These are phyloP conservation scores for Fusarium sororula DNA, from an alignment of 2,329 filamentous ascomycete genomes.

Conservation along the genomic window DNA sequence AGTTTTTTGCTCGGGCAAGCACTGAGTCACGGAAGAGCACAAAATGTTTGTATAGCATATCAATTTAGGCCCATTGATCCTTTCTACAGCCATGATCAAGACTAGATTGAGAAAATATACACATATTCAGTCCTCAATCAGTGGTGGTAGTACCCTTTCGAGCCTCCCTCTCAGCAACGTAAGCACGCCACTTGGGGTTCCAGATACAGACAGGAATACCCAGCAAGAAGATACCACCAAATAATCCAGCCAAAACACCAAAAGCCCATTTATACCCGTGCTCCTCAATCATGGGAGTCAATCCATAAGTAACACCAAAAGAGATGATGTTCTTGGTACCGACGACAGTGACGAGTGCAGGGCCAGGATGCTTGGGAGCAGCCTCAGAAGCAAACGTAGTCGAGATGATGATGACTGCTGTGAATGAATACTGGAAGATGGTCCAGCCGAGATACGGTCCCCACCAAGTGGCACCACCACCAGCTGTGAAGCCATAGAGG, in stretches of 20 bases:
- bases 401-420: conserved; percentile 1
- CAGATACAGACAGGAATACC: conserved; percentile 26
- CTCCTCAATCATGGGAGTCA: conserved; percentile 7
- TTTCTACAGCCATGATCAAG: rapidly evolving
- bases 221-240: conserved; percentile 23
- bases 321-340: conserved; percentile 17
- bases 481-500: conserved; percentile 10
- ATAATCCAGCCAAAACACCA: conserved; percentile 2
- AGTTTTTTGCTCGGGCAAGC: rapidly evolving
- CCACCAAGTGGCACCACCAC: conserved; percentile 6
- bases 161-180: conserved; percentile 11
- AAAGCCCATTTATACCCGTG: conserved; percentile 8
- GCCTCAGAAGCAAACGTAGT: conserved; percentile 13
- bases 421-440: conserved; percentile 15
- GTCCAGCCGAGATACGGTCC: conserved; percentile 11
- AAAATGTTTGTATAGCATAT: not conserved
- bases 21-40: not conserved
- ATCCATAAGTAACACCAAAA: not conserved
- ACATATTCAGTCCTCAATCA: not conserved
- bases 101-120: not conserved
- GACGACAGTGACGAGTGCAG: conserved; percentile 7
- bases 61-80: rapidly evolving
- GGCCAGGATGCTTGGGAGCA: conserved; percentile 8
- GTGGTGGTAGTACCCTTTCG: not conserved
- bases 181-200: conserved; percentile 25